phyloP scores from a whole-genome alignment of 2,329 filamentous ascomycete genomes.

The Exutisphaerella laricina region DNA sequence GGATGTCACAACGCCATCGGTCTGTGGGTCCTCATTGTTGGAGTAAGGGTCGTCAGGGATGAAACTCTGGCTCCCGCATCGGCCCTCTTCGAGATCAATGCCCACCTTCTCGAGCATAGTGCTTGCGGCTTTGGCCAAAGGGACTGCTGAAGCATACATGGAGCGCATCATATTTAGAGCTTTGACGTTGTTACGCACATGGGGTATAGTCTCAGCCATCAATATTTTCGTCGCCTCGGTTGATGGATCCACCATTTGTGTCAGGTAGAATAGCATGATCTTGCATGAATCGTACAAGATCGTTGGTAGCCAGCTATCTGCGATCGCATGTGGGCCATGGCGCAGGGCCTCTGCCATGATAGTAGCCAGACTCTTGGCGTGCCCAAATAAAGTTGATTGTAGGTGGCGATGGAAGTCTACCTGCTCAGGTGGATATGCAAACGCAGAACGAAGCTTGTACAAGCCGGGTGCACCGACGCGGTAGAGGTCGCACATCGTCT shows the following conservation, averaged over 20 bases:
- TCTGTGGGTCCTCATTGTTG: constrained; percentile 11
- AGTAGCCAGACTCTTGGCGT: constrained; percentile 21
- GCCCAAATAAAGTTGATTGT: constrained; percentile 21
- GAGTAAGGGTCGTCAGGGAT: constrained; percentile 24
- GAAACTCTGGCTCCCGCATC: constrained; percentile 15
- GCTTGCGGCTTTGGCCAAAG: constrained; percentile 20
- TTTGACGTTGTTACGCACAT: constrained; percentile 22
- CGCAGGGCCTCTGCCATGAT: constrained; percentile 24
- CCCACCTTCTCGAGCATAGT: constrained; percentile 24
- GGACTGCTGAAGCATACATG: constrained; percentile 22
- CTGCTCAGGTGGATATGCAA: constrained; percentile 21
- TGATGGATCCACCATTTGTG: constrained; percentile 21
- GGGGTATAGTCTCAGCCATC: constrained; percentile 21
- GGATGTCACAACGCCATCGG: constrained; percentile 15
- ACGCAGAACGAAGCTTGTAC: constrained; percentile 21
- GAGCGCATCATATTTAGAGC: constrained; percentile 23
- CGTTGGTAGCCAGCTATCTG: constrained; percentile 22
- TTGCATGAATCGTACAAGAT: constrained; percentile 26
- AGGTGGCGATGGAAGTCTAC: constrained; percentile 18
- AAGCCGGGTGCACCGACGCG: constrained; percentile 19
- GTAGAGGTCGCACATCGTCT: constrained; percentile 25
- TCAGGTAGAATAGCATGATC: constrained; percentile 25
- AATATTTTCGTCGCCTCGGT: constrained; percentile 17
- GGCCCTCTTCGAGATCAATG: constrained; percentile 16
- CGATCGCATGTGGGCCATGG: constrained; percentile 23